phyloP scores from a whole-genome alignment of 148 eudicot genomes.

The Rhododendron henanense region DNA sequence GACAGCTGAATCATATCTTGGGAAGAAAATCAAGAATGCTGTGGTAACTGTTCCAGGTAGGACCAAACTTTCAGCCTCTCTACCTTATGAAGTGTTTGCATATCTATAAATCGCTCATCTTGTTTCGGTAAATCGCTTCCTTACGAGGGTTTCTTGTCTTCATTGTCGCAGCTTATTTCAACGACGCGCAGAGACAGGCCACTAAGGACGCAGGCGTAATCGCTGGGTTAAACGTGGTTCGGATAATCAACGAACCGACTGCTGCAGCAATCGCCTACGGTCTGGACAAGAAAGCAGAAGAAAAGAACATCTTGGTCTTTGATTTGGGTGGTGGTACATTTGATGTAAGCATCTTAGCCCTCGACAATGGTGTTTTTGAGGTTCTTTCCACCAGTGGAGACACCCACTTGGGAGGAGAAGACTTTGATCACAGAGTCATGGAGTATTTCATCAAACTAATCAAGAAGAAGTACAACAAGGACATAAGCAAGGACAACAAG shows the following conservation, averaged over 20 bases:
- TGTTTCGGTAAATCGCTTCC: not conserved
- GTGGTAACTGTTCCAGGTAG: constrained; percentile 53
- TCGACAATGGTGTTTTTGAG: constrained; percentile 49
- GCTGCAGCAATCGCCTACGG: constrained; percentile 53
- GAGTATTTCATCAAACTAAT: constrained; percentile 49
- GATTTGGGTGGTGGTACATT: constrained; percentile 56
- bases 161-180: constrained; percentile 38
- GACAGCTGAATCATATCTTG: constrained; percentile 42
- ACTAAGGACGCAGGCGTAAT: constrained; percentile 50
- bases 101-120: not conserved
- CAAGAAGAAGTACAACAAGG: constrained; percentile 44
- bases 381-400: constrained; percentile 53
- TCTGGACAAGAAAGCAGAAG: constrained; percentile 38
- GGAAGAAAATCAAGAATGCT: constrained; percentile 37
- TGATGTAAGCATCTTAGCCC: constrained; percentile 40
- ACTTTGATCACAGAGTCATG: constrained; percentile 49
- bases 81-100: not conserved
- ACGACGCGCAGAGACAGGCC: constrained; percentile 52
- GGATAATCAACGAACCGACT: constrained; percentile 47
- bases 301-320: constrained; percentile 45
- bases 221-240: constrained; percentile 46
- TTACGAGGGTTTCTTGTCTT: not conserved
- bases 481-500: constrained; percentile 45
- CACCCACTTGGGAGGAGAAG: constrained; percentile 57
- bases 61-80: not conserved